Conservation (phyloP, 73 alveolate genomes). For the Tetrahymena thermophila region DNA sequence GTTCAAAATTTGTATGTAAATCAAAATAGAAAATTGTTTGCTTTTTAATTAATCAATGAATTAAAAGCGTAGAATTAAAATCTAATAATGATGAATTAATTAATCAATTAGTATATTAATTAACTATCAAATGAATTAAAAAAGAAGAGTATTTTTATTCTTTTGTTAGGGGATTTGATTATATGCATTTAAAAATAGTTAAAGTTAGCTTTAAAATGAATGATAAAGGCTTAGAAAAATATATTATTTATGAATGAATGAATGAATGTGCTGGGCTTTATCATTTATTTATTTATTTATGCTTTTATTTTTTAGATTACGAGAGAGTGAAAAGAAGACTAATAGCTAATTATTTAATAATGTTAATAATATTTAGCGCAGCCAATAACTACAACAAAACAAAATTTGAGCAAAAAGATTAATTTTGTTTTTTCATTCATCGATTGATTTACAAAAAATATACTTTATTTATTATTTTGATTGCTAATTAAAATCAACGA, state of each 20-base stretch:
- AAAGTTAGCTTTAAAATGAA: too few species aligned
- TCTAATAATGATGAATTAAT: background rate
- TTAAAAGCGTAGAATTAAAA: background rate
- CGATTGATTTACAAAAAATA: background rate
- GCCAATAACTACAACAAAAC: background rate
- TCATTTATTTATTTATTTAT: too few species aligned
- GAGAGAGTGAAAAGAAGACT: background rate
- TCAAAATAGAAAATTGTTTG: too few species aligned
- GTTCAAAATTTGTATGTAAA: background rate
- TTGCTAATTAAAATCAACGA: background rate
- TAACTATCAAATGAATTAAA: too few species aligned
- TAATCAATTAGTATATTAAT: too few species aligned
- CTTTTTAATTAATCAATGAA: too few species aligned
- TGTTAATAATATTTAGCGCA: background rate
- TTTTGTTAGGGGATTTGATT: background rate
- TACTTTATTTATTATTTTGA: background rate
- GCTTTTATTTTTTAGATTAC: too few species aligned
- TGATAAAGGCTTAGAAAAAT: background rate
- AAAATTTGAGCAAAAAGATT: background rate
- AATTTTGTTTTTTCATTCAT: background rate
- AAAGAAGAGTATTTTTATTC: too few species aligned
- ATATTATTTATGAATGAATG: too few species aligned
- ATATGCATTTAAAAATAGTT: background rate
- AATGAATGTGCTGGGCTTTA: background rate
- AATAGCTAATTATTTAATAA: too few species aligned